Base-by-base conservation (phyloP, 2,329 filamentous ascomycete species). In the Stachybotrys chlorohalonatus region DNA sequence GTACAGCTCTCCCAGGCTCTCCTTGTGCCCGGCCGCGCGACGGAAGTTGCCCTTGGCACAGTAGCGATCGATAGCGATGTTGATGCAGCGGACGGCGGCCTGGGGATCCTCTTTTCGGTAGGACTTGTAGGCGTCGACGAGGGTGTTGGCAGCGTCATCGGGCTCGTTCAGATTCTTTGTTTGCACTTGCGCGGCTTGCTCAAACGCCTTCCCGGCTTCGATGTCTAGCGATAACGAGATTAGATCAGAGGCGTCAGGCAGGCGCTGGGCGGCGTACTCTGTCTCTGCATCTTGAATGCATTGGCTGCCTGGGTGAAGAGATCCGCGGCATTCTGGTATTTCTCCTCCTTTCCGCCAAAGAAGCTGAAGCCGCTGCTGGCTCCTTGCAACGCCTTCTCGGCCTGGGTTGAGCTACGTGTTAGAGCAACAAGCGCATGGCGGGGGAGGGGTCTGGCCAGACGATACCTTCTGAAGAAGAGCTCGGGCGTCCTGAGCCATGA, bases 91-190 rank as follows among this genome's bases (percentile, higher is more conserved):
- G 48, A 87, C 89, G 15, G 92, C 93, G 64, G 93, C 87, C 67
- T 90, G 80, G 17, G 91, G 91, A 64, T 89, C 85, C 53, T 88
- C 85, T 73, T 91, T 95, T 64, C 87, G 83, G 75, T 96, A 97
- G 57, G 90, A 87, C 77, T 97, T 96, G 81, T 92, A 97, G 53
- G 94, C 94, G 70, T 97, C 92, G 65, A 87, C 83, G 57, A 91
- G 77, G 51, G 87, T 87, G 73, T 95, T 95, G 59, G 93, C 92
- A 51, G 91, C 90, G 68, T 97, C 94, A 68, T 95, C 90, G 47
- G 88, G 89, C 67, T 97, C 92, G 68, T 91, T 95, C 52, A 97
- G 81, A 64, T 92, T 86, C 61, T 85, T 80, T 52, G 76, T 82
- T 70, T 95, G 90, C 56, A 97, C 85, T 48, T 81, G 72, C n/a